Percentiles rank a stretch among this genome's conserved stretches.
Evolutionary conservation across 2,329 filamentous ascomycete genomes (phyloP).

Genomic region (Epichloe sp.): DNA sequence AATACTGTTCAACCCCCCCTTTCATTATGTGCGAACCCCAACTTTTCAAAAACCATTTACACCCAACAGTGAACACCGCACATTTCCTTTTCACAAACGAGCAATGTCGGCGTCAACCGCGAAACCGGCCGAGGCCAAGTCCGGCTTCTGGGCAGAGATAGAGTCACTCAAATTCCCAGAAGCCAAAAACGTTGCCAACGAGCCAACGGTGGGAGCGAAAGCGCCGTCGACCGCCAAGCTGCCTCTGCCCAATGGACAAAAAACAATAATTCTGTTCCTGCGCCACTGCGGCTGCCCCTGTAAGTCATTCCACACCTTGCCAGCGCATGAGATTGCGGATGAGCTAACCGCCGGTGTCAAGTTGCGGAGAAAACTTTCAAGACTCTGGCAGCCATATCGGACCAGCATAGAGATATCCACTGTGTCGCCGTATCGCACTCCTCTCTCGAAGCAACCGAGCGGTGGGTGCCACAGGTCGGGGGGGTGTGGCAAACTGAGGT

Average conservation of each 20-base stretch:
- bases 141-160: conserved; percentile 23
- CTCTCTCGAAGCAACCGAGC: conserved; percentile 35
- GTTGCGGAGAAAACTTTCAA: conserved; percentile 57
- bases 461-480: conserved; percentile 44
- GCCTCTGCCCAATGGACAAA: conserved; percentile 37
- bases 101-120: conserved; percentile 2
- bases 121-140: conserved; percentile 4
- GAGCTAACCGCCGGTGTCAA: conserved; percentile 16
- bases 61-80: not conserved
- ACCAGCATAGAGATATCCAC: conserved; percentile 33
- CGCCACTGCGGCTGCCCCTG: conserved; percentile 65
- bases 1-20: too few relatives aligned
- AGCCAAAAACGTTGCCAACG: conserved; percentile 28
- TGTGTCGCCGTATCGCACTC: conserved; percentile 54
- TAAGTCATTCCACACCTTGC: conserved; percentile 25
- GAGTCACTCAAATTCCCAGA: conserved; percentile 28
- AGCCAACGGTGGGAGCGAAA: conserved; percentile 38
- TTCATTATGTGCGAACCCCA: too few relatives aligned
- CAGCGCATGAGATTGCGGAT: not conserved
- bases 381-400: conserved; percentile 37
- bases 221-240: conserved; percentile 43
- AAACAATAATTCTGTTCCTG: conserved; percentile 52
- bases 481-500: conserved; percentile 43
- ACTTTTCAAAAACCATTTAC: not conserved
- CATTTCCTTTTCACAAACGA: not conserved